Evolutionary conservation across 495 filamentous ascomycete genomes (phyloP), one percentile per base, ranked within the genome.

Genomic region (Xylaria bambusicola): DNA sequence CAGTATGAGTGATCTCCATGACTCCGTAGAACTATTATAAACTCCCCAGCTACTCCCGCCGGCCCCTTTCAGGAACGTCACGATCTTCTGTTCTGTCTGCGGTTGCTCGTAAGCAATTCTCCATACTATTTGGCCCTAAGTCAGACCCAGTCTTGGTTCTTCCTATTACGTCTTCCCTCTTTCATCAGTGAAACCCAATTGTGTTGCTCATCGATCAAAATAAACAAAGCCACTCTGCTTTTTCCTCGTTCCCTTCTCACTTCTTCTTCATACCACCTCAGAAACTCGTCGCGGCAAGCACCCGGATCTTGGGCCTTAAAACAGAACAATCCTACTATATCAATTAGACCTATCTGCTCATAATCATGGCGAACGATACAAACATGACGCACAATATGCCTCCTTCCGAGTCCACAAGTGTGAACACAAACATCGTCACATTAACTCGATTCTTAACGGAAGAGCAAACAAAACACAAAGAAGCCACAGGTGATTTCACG

Each of bases 401-500:
- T 29, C 49, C 69, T 15, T 82, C 82, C 27, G 77, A 86, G 58
- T 84, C 68, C 33, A 76, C 95, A 78, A 86, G 89, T 69, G 84
- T 98, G 74, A 96, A 98, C 81, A 96, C 90, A 38, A 86, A 97
- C 67, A 97, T 98, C 63, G 81, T 98, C 66, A 98, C 94, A 35
- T 86, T 98, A 66, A 96, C 94, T 23, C 82, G 94, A 60, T 97
- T 92, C 82, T 83, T 98, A 48, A 98, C 92, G 24, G 94, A 98
- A 80, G 90, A 97, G 74, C 94, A 98, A 76, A 76, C 80, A 54
- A 96, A 96, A 72, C 87, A 95, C 75, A 91, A 88, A 62, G 92
- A 97, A 66, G 94, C 94, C 27, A 97, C 93, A 4, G 94, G 94
- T 73, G 94, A 98, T 78, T 98, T 98, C 80, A 98, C 94, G 89